Conservation (phyloP, 1,284 basidiomycete species). For the Rhodotorula sp. region DNA sequence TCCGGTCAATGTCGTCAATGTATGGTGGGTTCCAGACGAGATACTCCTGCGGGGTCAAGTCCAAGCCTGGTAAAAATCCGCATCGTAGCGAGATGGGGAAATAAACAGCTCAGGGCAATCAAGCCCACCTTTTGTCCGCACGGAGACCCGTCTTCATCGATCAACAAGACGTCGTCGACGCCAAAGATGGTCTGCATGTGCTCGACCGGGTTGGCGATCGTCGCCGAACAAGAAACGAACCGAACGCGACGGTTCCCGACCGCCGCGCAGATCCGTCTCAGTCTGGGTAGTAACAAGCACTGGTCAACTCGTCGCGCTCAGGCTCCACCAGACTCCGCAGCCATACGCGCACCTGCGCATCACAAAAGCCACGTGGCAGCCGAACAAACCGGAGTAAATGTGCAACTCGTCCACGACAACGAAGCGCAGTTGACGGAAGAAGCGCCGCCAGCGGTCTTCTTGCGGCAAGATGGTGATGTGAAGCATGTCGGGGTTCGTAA, state of each 20-base stretch:
- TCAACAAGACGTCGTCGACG: conserved; percentile 65
- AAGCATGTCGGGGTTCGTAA: conserved; percentile 70
- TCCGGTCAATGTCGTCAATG: conserved; percentile 61
- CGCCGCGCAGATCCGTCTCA: conserved; percentile 76
- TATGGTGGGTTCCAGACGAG: conserved; percentile 73
- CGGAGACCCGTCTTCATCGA: conserved; percentile 81
- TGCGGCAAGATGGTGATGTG: conserved; percentile 81
- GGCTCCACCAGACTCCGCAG: too few relatives aligned
- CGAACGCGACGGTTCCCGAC: conserved; percentile 68
- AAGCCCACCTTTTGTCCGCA: conserved; percentile 65
- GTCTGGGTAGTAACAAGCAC: conserved; percentile 42
- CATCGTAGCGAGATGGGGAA: neutral
- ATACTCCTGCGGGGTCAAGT: conserved; percentile 47
- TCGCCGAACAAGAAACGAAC: conserved; percentile 87
- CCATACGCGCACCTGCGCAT: conserved; percentile 56
- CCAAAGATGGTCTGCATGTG: conserved; percentile 78
- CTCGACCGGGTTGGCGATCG: conserved; percentile 70
- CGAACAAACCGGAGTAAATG: conserved; percentile 47
- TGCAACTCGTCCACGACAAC: conserved; percentile 67
- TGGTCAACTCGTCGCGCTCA: neutral
- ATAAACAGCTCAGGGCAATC: too few relatives aligned
- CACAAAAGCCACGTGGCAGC: conserved; percentile 72
- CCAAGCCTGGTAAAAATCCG: neutral
- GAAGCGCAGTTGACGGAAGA: conserved; percentile 65
- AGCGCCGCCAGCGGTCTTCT: conserved; percentile 80